Base-by-base conservation (phyloP, 805 yeast species). In the Barnettozyma populi region DNA sequence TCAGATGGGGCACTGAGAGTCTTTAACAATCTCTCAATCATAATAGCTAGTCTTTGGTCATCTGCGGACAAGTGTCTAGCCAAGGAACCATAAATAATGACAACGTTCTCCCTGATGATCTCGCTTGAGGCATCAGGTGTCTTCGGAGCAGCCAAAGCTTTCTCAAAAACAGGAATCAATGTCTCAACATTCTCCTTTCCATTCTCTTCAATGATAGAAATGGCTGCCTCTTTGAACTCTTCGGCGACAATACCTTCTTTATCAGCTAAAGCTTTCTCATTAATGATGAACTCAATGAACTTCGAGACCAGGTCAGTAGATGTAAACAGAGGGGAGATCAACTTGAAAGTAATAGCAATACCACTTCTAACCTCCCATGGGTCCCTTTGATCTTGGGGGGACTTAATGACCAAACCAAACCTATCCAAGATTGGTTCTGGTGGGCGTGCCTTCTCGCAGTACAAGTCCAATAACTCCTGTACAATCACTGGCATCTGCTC, bases 211-310 rank as follows among this genome's bases (percentile, higher is more conserved):
- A 94, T 80, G 31, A 88, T 73, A 36, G 75, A 79, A 49, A 87
- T 74, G 43, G 96, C 98, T n/a, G 97, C 94, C 47, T 85, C 92
- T 59, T 88, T 90, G 62, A 90, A 74, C 60, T 86, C 95, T 52
- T 82, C 86, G 45, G 94, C 78, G 4, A 89, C 96, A 44, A 78
- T 66, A 0, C 76, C 68, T 49, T 86, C 86, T 49, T 76, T 73
- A 61, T 90, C 98, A 25, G 88, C 90, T 38, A 90, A 70, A 1
- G 92, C 86, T 40, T 76, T 74, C 43, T 73, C 78, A 16, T 76
- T 70, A 25, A 84, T 77, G 46, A 88, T 67, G 62, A 87, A 88
- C 20, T 66, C 64, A 57, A 90, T 77, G n/a, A 88, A 63, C 25
- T 65, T 61, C 11, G 75, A 73, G 34, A 88, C 77, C 7, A 75